Percentiles rank a stretch among this genome's conserved stretches.
Evolutionary conservation across 1,284 basidiomycete species (phyloP).

Genomic region (Cryptococcus deneoformans): DNA sequence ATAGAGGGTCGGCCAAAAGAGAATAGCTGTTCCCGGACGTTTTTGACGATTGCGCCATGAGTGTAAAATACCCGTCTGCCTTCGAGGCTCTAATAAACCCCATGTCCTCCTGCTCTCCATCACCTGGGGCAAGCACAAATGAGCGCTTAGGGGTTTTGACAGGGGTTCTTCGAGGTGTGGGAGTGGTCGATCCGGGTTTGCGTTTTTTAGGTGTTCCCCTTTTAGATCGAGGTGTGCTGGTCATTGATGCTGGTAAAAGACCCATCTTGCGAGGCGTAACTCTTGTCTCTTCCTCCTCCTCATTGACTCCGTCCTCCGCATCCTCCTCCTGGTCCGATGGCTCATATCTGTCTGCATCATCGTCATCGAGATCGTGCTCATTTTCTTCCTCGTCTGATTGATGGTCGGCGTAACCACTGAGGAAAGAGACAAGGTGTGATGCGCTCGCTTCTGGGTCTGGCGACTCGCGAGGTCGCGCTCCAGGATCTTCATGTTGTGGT

Average conservation of each 20-base stretch:
- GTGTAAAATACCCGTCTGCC: slow-evolving; percentile 79
- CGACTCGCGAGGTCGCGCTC: too few relatives aligned
- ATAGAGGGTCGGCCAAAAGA: slow-evolving; percentile 60
- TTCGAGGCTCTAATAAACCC: slow-evolving; percentile 48
- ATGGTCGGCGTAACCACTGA: slow-evolving; percentile 37
- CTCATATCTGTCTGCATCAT: slow-evolving; percentile 26
- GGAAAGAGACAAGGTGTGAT: slow-evolving; percentile 44
- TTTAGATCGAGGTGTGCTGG: slow-evolving; percentile 6
- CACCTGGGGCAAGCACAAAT: neutral
- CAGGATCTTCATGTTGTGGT: too few relatives aligned
- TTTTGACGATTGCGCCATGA: slow-evolving; percentile 57
- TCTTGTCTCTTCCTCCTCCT: slow-evolving; percentile 17
- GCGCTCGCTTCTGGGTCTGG: slow-evolving; percentile 1
- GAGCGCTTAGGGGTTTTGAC: slow-evolving; percentile 10
- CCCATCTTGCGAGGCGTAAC: slow-evolving; percentile 15
- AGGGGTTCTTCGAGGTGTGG: slow-evolving; percentile 23
- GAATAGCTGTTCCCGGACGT: slow-evolving; percentile 78
- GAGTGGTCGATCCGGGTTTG: slow-evolving; percentile 16
- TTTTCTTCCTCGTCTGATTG: slow-evolving; percentile 24
- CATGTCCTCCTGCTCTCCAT: slow-evolving; percentile 10
- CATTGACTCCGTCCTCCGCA: slow-evolving; percentile 20
- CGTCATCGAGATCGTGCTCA: slow-evolving; percentile 14
- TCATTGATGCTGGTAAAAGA: slow-evolving; percentile 12
- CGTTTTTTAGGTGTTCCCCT: slow-evolving; percentile 17
- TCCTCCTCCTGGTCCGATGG: slow-evolving; percentile 17